These are phyloP conservation scores for Leishmania aethiopica DNA, from an alignment of 208 protist species.

Conservation along the genomic window DNA sequence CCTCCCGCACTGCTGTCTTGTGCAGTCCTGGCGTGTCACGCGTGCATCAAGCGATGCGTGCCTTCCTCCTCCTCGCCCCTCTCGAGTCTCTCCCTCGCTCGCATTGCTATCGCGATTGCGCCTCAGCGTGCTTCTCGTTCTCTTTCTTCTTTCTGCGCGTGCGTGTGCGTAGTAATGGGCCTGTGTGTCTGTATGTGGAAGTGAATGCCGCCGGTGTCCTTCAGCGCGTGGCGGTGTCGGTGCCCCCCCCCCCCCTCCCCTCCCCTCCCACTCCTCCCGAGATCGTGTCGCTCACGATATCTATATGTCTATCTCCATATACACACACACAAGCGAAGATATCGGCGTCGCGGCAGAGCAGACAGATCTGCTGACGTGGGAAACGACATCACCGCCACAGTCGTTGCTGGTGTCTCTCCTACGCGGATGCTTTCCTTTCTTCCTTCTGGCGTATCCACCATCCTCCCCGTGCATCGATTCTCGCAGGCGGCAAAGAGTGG, in stretches of 20 bases:
- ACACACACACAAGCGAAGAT: background rate
- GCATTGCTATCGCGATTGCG: background rate
- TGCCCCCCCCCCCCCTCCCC: background rate
- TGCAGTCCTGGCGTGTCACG: background rate
- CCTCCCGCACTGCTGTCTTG: background rate
- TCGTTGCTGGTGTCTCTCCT: background rate
- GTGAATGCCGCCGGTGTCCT: background rate
- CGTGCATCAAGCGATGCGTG: background rate
- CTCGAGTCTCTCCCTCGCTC: background rate
- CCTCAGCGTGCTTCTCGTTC: background rate
- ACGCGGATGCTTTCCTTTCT: background rate
- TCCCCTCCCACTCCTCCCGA: background rate
- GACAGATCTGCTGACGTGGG: background rate
- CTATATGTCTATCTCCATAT: background rate
- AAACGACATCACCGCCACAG: background rate
- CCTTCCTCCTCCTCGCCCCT: background rate
- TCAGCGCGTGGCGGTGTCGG: background rate
- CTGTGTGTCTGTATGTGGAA: background rate
- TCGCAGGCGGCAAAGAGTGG: background rate
- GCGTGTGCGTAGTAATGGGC: background rate
- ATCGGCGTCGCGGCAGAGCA: background rate
- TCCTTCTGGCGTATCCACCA: background rate
- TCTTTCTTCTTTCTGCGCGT: background rate
- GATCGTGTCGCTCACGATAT: background rate
- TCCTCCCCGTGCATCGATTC: background rate